Evolutionary conservation across 169 alveolate genomes (phyloP).

Genomic region (Plasmodium gonderi): DNA sequence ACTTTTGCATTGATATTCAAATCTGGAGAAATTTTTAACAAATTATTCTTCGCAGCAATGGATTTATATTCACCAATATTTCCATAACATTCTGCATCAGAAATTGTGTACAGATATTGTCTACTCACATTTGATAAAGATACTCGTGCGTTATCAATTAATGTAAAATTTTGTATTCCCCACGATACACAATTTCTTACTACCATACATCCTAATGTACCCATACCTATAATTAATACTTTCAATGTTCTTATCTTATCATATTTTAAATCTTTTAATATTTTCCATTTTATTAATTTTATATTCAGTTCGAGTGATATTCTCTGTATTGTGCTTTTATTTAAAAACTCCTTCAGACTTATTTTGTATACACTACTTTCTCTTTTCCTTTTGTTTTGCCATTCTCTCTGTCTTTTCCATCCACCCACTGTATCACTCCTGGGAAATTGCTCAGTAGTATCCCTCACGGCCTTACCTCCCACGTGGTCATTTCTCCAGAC

Average conservation of each 20-base stretch:
- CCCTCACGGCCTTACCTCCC: too few species aligned
- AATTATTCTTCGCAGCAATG: conserved; percentile 77
- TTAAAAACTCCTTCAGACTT: conserved; percentile 62
- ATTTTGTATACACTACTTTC: conserved; percentile 12
- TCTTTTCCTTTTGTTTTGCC: not conserved
- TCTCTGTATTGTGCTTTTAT: conserved; percentile 43
- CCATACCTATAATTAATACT: conserved; percentile 81
- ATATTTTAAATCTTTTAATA: conserved; percentile 76
- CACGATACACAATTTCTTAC: conserved; percentile 80
- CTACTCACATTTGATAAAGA: conserved; percentile 77
- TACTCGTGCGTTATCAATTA: conserved; percentile 79
- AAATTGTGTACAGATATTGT: conserved; percentile 76
- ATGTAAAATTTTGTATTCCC: conserved; percentile 79
- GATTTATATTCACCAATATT: conserved; percentile 67
- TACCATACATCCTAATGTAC: conserved; percentile 84
- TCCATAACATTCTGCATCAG: conserved; percentile 18
- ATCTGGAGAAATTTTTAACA: conserved; percentile 79
- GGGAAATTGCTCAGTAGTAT: not conserved
- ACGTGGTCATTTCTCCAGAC: too few species aligned
- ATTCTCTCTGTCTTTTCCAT: conserved; percentile 14
- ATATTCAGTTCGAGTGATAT: conserved; percentile 78
- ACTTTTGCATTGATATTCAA: conserved; percentile 52
- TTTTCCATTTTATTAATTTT: conserved; percentile 82
- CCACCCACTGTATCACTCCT: conserved; percentile 5
- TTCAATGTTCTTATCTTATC: conserved; percentile 70